Conservation (phyloP, 192 early-diverging fungal species). For the Phycomyces blakesleeanus region DNA sequence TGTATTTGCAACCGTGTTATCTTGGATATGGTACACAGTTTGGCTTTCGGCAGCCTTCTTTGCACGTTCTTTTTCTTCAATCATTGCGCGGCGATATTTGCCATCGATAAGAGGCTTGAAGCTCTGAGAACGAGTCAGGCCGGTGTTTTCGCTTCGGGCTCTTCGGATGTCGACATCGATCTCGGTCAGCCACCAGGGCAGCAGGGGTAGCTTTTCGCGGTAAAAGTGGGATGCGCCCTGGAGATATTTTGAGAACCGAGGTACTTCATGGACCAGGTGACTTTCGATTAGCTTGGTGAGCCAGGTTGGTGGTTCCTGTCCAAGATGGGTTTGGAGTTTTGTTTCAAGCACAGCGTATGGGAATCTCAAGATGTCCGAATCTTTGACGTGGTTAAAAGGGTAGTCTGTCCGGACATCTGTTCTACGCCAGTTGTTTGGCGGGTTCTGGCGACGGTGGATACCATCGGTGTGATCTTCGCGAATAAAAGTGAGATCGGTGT, state of each 20-base stretch:
- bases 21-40: background rate
- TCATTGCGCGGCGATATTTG: constrained; percentile 33
- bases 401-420: constrained; percentile 76
- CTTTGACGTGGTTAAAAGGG: constrained; percentile 73
- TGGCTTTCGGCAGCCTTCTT: background rate
- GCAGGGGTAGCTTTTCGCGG: constrained; percentile 24
- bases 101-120: constrained; percentile 39
- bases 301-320: constrained; percentile 71
- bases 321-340: constrained; percentile 71
- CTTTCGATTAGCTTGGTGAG: constrained; percentile 67
- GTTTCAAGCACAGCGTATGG: constrained; percentile 94
- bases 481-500: constrained; percentile 93
- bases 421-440: constrained; percentile 88
- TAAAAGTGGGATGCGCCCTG: constrained; percentile 58
- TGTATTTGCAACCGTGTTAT: no score
- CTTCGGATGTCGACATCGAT: constrained; percentile 50
- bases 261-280: constrained; percentile 75
- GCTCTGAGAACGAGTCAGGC: constrained; percentile 31
- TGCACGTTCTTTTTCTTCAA: constrained; percentile 30
- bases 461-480: constrained; percentile 84
- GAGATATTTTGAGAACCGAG: constrained; percentile 85
- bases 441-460: constrained; percentile 49
- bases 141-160: constrained; percentile 24
- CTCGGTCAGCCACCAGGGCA: constrained; percentile 43
- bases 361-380: constrained; percentile 79